Conservation (phyloP, 495 filamentous ascomycete genomes). For the Trichoderma orchidacearum region DNA sequence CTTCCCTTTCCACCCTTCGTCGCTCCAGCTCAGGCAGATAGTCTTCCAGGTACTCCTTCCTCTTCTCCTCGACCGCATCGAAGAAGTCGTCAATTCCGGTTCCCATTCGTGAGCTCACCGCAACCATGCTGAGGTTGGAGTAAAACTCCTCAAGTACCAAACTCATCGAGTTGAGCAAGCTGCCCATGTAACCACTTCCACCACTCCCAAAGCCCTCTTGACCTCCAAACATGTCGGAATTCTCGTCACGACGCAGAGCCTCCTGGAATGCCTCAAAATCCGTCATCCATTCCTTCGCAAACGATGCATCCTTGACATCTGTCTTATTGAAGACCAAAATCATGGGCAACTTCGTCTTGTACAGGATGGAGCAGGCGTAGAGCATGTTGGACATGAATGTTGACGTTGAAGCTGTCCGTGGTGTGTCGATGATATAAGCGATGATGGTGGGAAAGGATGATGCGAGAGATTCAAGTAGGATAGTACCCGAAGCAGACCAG, state of each 20-base stretch:
- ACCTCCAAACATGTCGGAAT: constrained; percentile 60
- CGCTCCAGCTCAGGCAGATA: constrained; percentile 87
- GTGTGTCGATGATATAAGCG: constrained; percentile 95
- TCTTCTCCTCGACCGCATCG: constrained; percentile 70
- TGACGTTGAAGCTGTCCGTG: constrained; percentile 75
- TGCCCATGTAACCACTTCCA: constrained; percentile 95
- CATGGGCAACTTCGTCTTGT: constrained; percentile 97
- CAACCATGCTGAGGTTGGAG: constrained; percentile 77
- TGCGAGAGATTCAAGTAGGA: constrained; percentile 84
- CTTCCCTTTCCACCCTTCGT: constrained; percentile 58
- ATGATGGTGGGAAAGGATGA: constrained; percentile 91
- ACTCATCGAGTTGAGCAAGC: constrained; percentile 90
- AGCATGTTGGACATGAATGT: constrained; percentile 99
- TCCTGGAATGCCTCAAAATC: constrained; percentile 93
- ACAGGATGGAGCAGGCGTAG: constrained; percentile 93
- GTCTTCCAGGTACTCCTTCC: constrained; percentile 77
- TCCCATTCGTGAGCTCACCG: constrained; percentile 86
- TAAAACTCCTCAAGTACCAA: constrained; percentile 98
- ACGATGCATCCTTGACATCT: constrained; percentile 78
- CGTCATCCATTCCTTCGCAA: constrained; percentile 99
- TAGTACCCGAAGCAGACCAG: constrained; percentile 87
- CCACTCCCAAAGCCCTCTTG: constrained; percentile 46
- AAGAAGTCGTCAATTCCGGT: constrained; percentile 90
- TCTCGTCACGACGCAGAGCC: constrained; percentile 69
- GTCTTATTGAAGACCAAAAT: constrained; percentile 98